A percentile compares a stretch with the other conserved stretches of the same genome.
Conservation (phyloP, 2,329 filamentous ascomycete genomes). For the Exophiala viscosa region DNA sequence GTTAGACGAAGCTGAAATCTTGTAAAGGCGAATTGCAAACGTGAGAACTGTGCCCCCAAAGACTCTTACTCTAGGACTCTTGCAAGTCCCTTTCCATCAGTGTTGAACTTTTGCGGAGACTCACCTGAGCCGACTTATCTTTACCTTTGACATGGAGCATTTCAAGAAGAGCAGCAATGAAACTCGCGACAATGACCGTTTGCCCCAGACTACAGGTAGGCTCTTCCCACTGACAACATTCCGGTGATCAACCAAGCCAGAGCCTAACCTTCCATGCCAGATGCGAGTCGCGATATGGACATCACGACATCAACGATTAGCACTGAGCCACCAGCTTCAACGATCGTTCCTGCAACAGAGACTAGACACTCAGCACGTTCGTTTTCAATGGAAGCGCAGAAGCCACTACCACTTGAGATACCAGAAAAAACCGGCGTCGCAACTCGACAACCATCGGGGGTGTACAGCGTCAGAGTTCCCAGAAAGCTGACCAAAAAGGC, state of each 20-base stretch:
- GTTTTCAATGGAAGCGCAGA: neutral
- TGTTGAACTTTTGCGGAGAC: neutral
- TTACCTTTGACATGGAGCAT: neutral
- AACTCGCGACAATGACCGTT: neutral
- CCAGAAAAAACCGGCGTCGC: neutral
- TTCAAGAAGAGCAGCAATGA: neutral
- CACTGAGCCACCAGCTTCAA: neutral
- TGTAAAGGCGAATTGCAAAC: neutral
- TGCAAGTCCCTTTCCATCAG: neutral
- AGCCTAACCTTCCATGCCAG: neutral
- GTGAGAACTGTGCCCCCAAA: neutral
- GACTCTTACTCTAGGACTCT: neutral
- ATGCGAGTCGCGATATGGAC: neutral
- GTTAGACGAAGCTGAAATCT: neutral
- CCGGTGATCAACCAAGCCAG: neutral
- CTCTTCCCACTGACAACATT: neutral
- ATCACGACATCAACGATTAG: neutral
- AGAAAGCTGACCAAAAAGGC: neutral
- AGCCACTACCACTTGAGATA: neutral
- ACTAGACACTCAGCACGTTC: neutral
- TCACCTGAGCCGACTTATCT: neutral
- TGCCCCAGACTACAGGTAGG: neutral
- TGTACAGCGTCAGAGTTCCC: neutral
- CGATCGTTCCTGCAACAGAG: neutral
- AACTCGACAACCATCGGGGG: neutral